Evolutionary conservation across 176 grass and related monocot genomes (phyloP), one percentile per base, ranked within the genome.

Genomic region (Carex myosuroides): DNA sequence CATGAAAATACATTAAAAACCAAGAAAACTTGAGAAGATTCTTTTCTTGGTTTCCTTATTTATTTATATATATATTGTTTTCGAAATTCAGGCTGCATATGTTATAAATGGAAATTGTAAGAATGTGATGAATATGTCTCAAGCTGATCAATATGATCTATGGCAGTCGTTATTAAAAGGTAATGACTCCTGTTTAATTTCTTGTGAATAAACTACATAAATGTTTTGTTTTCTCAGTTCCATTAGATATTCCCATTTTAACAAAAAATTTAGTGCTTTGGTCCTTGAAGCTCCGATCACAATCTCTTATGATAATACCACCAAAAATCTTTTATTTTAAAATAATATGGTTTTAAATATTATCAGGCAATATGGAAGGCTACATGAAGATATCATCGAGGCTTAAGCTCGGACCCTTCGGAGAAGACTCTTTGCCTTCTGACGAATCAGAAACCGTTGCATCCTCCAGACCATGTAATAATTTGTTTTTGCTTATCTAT

Each of bases 81-180:
- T 52, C 5, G 3, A 60, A 66, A 83, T 83, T 80, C 88, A 95
- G 97, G 91, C 93, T 64, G 84, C 97, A 21, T 99, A 94, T 84
- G 91, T 96, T 84, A 99, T 99, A 84, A 95, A 89, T 85, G 97
- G 97, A 46, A 99, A 96, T 70, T 89, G 87, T 86, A 96, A 92
- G 81, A 94, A 90, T 86, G 85, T 99, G 76, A 99, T 99, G 97
- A 99, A 99, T 86, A 94, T 99, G 93, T 92, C 97, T 75, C 91
- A 99, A 85, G 91, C 93, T 73, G 91, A 99, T 96, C 97, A 94
- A 83, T 80, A 83, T 87, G 88, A 94, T 86, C 77, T 95, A 2
- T 99, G 97, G 97, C 89, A 99, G 76, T 91, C 90, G 16, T 88
- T 99, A 58, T 85, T 88, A 88, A 99, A 92, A 99, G 97, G 97